These are phyloP conservation scores for Trichoderma orchidacearum DNA, from an alignment of 495 filamentous ascomycete species.

Conservation along the genomic window DNA sequence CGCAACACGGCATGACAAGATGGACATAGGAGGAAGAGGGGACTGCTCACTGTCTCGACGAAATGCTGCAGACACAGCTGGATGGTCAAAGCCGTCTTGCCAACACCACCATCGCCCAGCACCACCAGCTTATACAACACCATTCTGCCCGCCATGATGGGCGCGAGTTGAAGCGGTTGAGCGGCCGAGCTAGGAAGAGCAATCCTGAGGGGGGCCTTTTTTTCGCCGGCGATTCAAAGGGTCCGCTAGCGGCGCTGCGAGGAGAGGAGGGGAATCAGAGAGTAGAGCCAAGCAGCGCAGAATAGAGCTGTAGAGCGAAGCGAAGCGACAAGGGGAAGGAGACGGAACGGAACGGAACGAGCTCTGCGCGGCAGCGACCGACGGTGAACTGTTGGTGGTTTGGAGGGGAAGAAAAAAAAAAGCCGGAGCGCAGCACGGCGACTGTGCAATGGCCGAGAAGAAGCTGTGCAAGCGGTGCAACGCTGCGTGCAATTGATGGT, in stretches of 20 bases:
- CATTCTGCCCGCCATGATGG: conserved; percentile 60
- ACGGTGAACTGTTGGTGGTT: too few relatives aligned
- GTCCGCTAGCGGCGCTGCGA: neutral
- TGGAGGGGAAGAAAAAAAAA: too few relatives aligned
- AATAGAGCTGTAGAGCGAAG: too few relatives aligned
- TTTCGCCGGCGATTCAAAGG: neutral
- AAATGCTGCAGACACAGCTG: conserved; percentile 64
- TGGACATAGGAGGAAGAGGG: neutral
- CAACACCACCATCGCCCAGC: conserved; percentile 64
- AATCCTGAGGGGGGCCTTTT: neutral
- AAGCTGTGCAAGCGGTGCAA: neutral
- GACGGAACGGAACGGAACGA: too few relatives aligned
- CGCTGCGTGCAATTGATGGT: neutral
- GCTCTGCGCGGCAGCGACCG: too few relatives aligned
- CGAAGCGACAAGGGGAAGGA: too few relatives aligned
- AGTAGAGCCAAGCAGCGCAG: neutral
- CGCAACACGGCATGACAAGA: neutral
- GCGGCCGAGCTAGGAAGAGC: neutral
- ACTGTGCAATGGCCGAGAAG: neutral
- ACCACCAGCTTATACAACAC: conserved; percentile 98
- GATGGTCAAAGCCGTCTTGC: conserved; percentile 95
- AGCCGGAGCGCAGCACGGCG: neutral
- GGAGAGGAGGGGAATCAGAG: neutral
- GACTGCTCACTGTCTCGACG: conserved; percentile 36
- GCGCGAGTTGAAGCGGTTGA: neutral